phyloP scores from a whole-genome alignment of 2,329 filamentous ascomycete genomes.

The Penicillium brasilianum region DNA sequence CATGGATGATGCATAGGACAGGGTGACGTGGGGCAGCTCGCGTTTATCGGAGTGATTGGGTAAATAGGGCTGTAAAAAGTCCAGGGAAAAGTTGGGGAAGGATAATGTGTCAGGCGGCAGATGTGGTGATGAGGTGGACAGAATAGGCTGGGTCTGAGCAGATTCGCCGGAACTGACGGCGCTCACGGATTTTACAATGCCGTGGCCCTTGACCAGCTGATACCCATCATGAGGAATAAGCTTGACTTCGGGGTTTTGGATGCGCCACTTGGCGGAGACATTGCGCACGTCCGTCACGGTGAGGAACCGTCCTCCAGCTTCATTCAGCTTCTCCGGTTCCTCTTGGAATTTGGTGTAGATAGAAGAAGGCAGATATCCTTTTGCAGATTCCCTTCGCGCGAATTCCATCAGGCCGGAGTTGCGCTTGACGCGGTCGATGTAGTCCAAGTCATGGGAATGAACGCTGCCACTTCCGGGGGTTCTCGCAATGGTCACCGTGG shows the following conservation, averaged over 20 bases:
- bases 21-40: slow-evolving; percentile 65
- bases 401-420: slow-evolving; percentile 56
- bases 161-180: slow-evolving; percentile 22
- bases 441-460: slow-evolving; percentile 55
- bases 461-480: slow-evolving; percentile 47
- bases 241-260: slow-evolving; percentile 50
- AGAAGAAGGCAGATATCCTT: slow-evolving; percentile 55
- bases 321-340: slow-evolving; percentile 50
- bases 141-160: slow-evolving; percentile 15
- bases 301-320: slow-evolving; percentile 53
- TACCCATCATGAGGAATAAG: slow-evolving; percentile 54
- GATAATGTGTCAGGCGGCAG: slow-evolving; percentile 48
- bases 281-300: slow-evolving; percentile 56
- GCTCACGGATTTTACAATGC: slow-evolving; percentile 43
- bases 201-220: slow-evolving; percentile 50
- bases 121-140: slow-evolving; percentile 23
- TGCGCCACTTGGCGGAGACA: slow-evolving; percentile 54
- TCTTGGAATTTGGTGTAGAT: slow-evolving; percentile 56
- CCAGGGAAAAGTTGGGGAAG: slow-evolving; percentile 52
- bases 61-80: slow-evolving; percentile 59
- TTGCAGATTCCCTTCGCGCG: slow-evolving; percentile 50
- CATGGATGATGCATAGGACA: slow-evolving; percentile 90
- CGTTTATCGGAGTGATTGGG: slow-evolving; percentile 43
- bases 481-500: slow-evolving; percentile 50
- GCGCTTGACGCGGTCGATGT: slow-evolving; percentile 54